Evolutionary conservation across 371 early-diverging fungal genomes (phyloP).

Genomic region (Mortierella sp.): DNA sequence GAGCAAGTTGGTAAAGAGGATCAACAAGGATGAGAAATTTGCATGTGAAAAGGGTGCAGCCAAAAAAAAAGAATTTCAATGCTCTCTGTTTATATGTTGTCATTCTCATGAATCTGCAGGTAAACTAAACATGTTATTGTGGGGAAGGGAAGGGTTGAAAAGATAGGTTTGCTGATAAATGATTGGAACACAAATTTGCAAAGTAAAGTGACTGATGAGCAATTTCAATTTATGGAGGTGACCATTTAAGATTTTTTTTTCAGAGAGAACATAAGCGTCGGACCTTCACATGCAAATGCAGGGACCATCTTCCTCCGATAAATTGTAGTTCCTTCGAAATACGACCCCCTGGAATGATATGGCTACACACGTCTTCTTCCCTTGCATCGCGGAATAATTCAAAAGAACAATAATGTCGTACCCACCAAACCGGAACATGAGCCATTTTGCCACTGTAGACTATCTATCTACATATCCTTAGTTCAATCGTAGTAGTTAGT

Average conservation of each 20-base stretch:
- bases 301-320: slow-evolving; percentile 16
- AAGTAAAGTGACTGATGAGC: background rate
- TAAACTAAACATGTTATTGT: slow-evolving; percentile 6
- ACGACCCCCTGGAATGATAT: background rate
- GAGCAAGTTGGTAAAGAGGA: background rate
- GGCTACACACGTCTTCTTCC: background rate
- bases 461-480: no score
- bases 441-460: background rate
- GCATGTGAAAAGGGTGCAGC: slow-evolving; percentile 20
- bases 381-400: background rate
- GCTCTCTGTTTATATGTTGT: background rate
- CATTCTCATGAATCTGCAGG: background rate
- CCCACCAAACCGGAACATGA: background rate
- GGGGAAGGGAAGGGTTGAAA: background rate
- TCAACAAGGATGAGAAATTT: slow-evolving; percentile 25
- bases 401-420: background rate
- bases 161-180: background rate
- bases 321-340: background rate
- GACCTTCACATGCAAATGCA: slow-evolving; percentile 26
- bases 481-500: no score
- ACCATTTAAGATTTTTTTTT: background rate
- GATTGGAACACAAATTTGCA: background rate
- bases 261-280: no score
- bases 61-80: background rate
- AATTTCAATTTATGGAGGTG: slow-evolving; percentile 10